phyloP scores from a whole-genome alignment of 2,329 filamentous ascomycete species.

The Harringtonia lauricola region DNA sequence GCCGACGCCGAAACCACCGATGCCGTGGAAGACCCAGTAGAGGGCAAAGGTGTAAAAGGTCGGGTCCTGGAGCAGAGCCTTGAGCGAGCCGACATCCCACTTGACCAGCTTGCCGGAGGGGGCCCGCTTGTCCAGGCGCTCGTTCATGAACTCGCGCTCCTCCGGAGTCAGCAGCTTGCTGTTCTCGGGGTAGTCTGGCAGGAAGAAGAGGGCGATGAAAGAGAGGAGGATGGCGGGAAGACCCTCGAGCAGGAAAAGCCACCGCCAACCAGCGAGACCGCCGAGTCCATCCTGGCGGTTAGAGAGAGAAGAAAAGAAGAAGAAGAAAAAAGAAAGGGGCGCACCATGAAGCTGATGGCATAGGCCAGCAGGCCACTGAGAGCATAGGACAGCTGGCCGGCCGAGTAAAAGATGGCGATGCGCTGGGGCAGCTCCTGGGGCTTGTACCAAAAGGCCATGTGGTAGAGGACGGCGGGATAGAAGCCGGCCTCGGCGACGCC shows the following conservation, averaged over 20 bases:
- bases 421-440: slow-evolving; percentile 22
- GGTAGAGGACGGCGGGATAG: slow-evolving; percentile 24
- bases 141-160: slow-evolving; percentile 63
- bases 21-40: slow-evolving; percentile 29
- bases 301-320: background rate
- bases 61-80: slow-evolving; percentile 20
- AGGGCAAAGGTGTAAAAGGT: slow-evolving; percentile 25
- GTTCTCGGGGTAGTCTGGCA: slow-evolving; percentile 73
- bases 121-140: slow-evolving; percentile 31
- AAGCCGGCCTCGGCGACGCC: slow-evolving; percentile 25
- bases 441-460: slow-evolving; percentile 28
- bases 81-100: slow-evolving; percentile 21
- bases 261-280: slow-evolving; percentile 45
- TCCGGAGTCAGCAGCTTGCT: slow-evolving; percentile 61
- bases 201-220: slow-evolving; percentile 53
- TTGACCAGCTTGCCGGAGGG: slow-evolving; percentile 19
- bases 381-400: slow-evolving; percentile 22
- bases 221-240: slow-evolving; percentile 47
- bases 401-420: slow-evolving; percentile 25
- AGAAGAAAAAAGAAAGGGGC: slow-evolving; percentile 15
- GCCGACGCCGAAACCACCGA: slow-evolving; percentile 28
- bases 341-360: slow-evolving; percentile 24
- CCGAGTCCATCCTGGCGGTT: slow-evolving; percentile 1
- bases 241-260: slow-evolving; percentile 58
- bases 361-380: slow-evolving; percentile 24